Base-by-base conservation (phyloP, 2,329 filamentous ascomycete species). In the Exophiala sp. region DNA sequence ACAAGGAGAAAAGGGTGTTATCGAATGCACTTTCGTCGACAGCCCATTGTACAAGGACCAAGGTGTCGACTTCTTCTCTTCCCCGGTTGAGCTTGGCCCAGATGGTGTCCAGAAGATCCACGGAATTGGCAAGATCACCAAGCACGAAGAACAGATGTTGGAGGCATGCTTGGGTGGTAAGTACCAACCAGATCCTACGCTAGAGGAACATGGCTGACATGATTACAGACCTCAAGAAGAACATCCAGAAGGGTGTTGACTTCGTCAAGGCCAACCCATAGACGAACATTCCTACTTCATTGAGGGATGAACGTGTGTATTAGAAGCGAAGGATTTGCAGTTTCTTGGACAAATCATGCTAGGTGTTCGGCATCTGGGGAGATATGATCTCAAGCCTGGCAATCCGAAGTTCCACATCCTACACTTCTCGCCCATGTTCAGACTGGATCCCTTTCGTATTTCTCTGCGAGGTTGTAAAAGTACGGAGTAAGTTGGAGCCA, bases 21-120 rank as follows among this genome's bases (percentile, higher is more conserved):
- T 95, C 64, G 94, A 99, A 86, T 91, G 91, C 66, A 91, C 92
- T 61, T 99, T 96, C 69, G 91, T 99, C 70, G 91, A 99, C 78
- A 92, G 87, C 72, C 91, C 92, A 62, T 85, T 97, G 65, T 97
- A 90, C 89, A 96, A 96, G 87, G 91, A 96, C 80, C 88, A 95
- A 81, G 94, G 92, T 70, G 84, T 95, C 69, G 88, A 95, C 58
- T 99, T 95, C 88, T 99, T 99, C 80, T 87, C 90, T 72, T 91
- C 88, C 78, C 87, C 85, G 75, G 89, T 99, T 71, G 89, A 96
- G 82, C 89, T 99, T 69, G 94, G 94, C 78, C 91, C 91, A 73
- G 87, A 92, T 74, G 94, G 94, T 80, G 92, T 95, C 63, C 86
- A 94, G 83, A 88, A 95, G 84, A 92, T 97, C 74, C 82, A 87